These are phyloP conservation scores for Colletotrichum liaoningense DNA, from an alignment of 2,329 filamentous ascomycete genomes.

Conservation along the genomic window DNA sequence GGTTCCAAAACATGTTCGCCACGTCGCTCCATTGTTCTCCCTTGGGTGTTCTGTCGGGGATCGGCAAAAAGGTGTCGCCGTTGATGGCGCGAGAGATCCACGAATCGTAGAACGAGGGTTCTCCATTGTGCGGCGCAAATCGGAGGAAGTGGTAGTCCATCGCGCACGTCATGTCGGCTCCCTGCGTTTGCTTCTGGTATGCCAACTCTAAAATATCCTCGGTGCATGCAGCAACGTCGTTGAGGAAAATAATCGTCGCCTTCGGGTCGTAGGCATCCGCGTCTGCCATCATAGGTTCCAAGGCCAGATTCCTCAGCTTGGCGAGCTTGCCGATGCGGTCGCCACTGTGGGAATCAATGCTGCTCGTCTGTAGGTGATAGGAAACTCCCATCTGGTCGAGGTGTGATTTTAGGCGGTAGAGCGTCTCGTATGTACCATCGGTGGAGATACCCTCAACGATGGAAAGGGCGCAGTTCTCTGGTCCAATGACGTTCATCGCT, in stretches of 20 bases:
- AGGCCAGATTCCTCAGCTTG: slow-evolving; percentile 62
- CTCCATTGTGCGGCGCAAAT: slow-evolving; percentile 39
- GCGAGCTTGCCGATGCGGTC: slow-evolving; percentile 61
- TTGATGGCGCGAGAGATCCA: slow-evolving; percentile 61
- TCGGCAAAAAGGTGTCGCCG: slow-evolving; percentile 66
- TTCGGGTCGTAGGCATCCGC: slow-evolving; percentile 35
- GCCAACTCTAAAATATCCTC: slow-evolving; percentile 63
- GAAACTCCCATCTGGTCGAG: slow-evolving; percentile 51
- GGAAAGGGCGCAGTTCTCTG: slow-evolving; percentile 62
- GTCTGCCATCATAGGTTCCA: slow-evolving; percentile 56
- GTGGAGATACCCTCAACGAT: slow-evolving; percentile 67
- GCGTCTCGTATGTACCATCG: slow-evolving; percentile 65
- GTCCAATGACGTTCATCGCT: slow-evolving; percentile 60
- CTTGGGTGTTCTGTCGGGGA: slow-evolving; percentile 51
- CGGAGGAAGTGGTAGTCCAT: slow-evolving; percentile 66
- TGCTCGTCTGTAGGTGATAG: slow-evolving; percentile 57
- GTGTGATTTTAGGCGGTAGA: slow-evolving; percentile 52
- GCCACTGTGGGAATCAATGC: slow-evolving; percentile 54
- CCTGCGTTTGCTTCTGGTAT: slow-evolving; percentile 58
- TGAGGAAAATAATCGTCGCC: slow-evolving; percentile 63
- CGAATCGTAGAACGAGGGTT: slow-evolving; percentile 68
- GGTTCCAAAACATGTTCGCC: slow-evolving; percentile 65
- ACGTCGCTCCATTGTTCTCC: slow-evolving; percentile 59
- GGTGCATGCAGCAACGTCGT: slow-evolving; percentile 63
- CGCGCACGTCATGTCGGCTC: slow-evolving; percentile 68